These are phyloP conservation scores for Cercophora samala DNA, from an alignment of 495 filamentous ascomycete genomes.

Conservation along the genomic window DNA sequence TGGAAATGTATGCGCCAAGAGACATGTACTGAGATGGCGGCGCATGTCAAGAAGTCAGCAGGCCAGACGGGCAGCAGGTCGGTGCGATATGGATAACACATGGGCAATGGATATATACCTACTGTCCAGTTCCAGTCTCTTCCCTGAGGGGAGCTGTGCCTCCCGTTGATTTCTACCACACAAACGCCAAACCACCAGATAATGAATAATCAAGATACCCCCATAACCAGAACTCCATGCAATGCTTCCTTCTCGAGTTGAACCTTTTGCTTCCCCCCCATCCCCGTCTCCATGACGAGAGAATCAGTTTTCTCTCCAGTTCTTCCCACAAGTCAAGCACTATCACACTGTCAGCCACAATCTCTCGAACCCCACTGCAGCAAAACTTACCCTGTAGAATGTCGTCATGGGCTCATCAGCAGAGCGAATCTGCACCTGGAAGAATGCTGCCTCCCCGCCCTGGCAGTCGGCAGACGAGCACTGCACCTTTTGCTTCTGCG, in stretches of 20 bases:
- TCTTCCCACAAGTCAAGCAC: constrained; percentile 57
- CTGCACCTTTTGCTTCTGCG: constrained; percentile 71
- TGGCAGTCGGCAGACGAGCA: constrained; percentile 74
- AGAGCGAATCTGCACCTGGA: constrained; percentile 94
- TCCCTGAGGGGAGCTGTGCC: background rate
- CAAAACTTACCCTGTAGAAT: constrained; percentile 75
- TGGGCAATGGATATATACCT: background rate
- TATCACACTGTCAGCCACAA: constrained; percentile 32
- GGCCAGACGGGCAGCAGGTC: background rate
- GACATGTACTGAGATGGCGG: background rate
- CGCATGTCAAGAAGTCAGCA: background rate
- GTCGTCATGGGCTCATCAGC: constrained; percentile 98
- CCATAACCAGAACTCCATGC: constrained; percentile 21
- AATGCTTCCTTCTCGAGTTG: constrained; percentile 17
- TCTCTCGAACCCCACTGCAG: background rate
- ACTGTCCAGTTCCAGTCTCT: background rate
- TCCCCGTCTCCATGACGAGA: background rate
- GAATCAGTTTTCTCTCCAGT: constrained; percentile 57
- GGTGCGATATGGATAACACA: background rate
- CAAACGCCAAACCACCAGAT: background rate
- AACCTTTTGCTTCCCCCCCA: background rate
- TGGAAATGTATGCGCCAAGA: background rate
- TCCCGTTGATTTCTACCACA: background rate
- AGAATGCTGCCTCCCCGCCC: constrained; percentile 80
- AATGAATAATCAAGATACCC: background rate